Conservation (phyloP, 2,329 filamentous ascomycete species). For the Davidsoniella virescens region DNA sequence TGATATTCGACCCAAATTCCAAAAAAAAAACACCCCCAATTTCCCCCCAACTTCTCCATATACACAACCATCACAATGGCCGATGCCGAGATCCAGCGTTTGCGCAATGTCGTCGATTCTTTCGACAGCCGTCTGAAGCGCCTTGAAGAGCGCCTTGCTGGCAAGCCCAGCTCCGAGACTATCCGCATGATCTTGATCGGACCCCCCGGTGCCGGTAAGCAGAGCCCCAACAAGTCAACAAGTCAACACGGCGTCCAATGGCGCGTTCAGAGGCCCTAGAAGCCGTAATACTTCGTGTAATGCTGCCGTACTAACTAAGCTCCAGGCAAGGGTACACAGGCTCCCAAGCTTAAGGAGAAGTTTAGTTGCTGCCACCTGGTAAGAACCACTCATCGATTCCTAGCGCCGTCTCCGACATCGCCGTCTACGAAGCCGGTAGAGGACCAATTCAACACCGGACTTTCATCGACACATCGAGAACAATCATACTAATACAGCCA, state of each 20-base stretch:
- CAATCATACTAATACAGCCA: background rate
- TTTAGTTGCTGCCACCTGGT: conserved; percentile 96
- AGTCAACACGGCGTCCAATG: background rate
- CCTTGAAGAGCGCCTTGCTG: conserved; percentile 59
- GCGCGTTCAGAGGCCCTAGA: background rate
- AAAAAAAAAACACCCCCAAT: background rate
- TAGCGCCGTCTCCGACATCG: conserved; percentile 14
- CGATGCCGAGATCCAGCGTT: conserved; percentile 67
- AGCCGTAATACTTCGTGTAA: background rate
- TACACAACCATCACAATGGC: conserved; percentile 49
- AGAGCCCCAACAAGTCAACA: background rate
- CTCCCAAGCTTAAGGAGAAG: conserved; percentile 94
- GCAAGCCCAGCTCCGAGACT: conserved; percentile 40
- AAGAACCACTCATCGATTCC: conserved; percentile 22
- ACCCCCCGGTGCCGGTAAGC: conserved; percentile 85
- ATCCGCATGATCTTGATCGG: conserved; percentile 97
- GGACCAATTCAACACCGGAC: background rate
- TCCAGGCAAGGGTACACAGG: conserved; percentile 94
- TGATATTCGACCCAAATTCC: background rate
- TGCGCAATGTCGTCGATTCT: conserved; percentile 68
- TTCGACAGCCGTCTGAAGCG: conserved; percentile 76
- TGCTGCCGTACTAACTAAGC: conserved; percentile 2
- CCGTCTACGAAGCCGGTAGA: background rate
- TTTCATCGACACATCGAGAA: background rate
- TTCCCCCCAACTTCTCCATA: conserved; percentile 10